Evolutionary conservation across 1,139 yeast genomes (phyloP).

Genomic region (Saccharomyces hybrid): DNA sequence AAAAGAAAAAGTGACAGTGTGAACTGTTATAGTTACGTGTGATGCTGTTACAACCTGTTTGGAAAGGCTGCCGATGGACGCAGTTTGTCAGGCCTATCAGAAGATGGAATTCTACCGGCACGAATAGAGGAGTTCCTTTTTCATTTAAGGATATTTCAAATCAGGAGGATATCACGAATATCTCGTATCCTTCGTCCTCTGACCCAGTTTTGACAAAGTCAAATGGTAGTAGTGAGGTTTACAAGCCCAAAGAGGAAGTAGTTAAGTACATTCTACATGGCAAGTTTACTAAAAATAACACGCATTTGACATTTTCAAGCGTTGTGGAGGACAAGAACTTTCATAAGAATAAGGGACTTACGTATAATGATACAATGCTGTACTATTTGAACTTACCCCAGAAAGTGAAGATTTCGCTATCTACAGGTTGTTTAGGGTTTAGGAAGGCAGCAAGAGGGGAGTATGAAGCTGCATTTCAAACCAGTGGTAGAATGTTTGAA

Average conservation of each 20-base stretch:
- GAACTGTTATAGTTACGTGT: not conserved
- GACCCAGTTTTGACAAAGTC: not conserved
- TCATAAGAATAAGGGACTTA: conserved; percentile 46
- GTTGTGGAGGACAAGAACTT: conserved; percentile 59
- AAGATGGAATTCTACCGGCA: not conserved
- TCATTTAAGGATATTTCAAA: not conserved
- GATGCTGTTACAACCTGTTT: not conserved
- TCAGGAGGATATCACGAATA: conserved; percentile 2
- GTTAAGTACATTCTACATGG: conserved; percentile 67
- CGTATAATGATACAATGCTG: conserved; percentile 68
- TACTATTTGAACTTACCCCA: conserved; percentile 78
- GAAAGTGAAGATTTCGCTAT: conserved; percentile 55
- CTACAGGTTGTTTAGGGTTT: conserved; percentile 70
- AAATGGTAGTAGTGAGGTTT: conserved; percentile 2
- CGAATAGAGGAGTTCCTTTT: not conserved
- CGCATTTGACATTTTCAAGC: conserved; percentile 67
- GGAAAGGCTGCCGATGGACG: not conserved
- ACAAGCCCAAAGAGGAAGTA: conserved; percentile 13
- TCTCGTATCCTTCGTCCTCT: not conserved
- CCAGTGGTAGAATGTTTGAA: conserved; percentile 64
- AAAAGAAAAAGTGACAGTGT: not conserved
- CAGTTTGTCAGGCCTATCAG: not conserved
- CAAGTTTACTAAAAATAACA: conserved; percentile 72
- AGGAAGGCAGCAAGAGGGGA: conserved; percentile 78
- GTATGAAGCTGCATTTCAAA: conserved; percentile 91